A percentile compares a stretch with the other conserved stretches of the same genome.
Conservation (phyloP, 352 stramenopile species). For the Elongisporangium anandrum region DNA sequence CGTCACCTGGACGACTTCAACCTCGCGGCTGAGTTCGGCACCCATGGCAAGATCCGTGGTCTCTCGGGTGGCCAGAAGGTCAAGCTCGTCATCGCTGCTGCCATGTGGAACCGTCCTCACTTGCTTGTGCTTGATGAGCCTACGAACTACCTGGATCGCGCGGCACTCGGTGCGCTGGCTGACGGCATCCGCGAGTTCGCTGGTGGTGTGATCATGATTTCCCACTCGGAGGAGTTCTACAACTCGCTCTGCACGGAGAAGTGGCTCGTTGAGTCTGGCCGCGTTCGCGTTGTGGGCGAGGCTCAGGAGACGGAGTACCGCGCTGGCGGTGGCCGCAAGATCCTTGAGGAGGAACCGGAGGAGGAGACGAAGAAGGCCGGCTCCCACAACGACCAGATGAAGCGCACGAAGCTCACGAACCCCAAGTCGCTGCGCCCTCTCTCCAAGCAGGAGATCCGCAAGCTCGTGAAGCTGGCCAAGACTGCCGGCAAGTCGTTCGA, state of each 20-base stretch:
- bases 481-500: constrained; percentile 53
- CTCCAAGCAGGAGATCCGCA: constrained; percentile 67
- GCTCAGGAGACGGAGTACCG: constrained; percentile 72
- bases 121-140: constrained; percentile 87
- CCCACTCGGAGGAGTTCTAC: constrained; percentile 80
- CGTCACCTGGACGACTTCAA: constrained; percentile 74
- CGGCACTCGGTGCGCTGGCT: constrained; percentile 50
- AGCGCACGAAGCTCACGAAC: constrained; percentile 66
- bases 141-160: constrained; percentile 85
- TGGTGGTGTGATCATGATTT: constrained; percentile 79
- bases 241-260: constrained; percentile 76
- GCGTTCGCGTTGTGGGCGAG: constrained; percentile 62
- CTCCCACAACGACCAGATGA: constrained; percentile 46
- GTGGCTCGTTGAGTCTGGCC: constrained; percentile 67
- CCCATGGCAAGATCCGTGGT: constrained; percentile 73
- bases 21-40: constrained; percentile 67
- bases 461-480: constrained; percentile 60
- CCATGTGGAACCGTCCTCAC: constrained; percentile 83
- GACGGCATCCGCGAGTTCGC: constrained; percentile 69
- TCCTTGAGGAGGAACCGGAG: constrained; percentile 57
- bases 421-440: constrained; percentile 67
- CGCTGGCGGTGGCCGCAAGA: constrained; percentile 50
- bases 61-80: constrained; percentile 81
- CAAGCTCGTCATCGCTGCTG: constrained; percentile 72
- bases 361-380: constrained; percentile 37